Conservation (phyloP, 2,329 filamentous ascomycete genomes). For the Chrysosporium keratinophilum region DNA sequence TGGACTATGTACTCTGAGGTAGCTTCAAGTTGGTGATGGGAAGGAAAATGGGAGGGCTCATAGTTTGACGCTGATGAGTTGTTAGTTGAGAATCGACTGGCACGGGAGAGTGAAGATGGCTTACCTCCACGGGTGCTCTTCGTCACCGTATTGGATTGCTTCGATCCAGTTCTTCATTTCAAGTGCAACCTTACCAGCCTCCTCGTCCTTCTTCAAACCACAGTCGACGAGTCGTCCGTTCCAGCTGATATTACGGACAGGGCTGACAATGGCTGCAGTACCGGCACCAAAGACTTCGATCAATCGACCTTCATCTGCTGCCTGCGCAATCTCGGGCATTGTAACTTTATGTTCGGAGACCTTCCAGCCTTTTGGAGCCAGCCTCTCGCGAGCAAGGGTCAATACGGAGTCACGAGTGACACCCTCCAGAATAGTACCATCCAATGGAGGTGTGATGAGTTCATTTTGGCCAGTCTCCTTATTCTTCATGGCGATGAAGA, state of each 20-base stretch:
- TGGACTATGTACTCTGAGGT: too few species aligned
- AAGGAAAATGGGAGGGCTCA: neutral
- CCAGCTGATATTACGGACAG: slow-evolving; percentile 83
- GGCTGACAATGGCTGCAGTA: slow-evolving; percentile 87
- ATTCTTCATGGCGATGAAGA: slow-evolving; percentile 79
- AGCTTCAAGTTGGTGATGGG: too few species aligned
- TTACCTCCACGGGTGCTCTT: slow-evolving; percentile 84
- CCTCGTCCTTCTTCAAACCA: slow-evolving; percentile 66
- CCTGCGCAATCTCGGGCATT: slow-evolving; percentile 75
- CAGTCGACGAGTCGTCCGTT: slow-evolving; percentile 71
- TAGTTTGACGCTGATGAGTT: slow-evolving; percentile 10
- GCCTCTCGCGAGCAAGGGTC: slow-evolving; percentile 69
- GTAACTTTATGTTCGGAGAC: slow-evolving; percentile 83
- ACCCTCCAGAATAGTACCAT: slow-evolving; percentile 92
- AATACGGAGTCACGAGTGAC: slow-evolving; percentile 89
- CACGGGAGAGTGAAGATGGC: slow-evolving; percentile 13
- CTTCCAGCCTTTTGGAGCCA: slow-evolving; percentile 78
- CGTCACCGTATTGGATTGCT: slow-evolving; percentile 86
- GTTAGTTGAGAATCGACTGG: neutral
- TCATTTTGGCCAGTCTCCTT: slow-evolving; percentile 83
- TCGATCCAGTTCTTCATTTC: slow-evolving; percentile 97
- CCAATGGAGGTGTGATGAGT: slow-evolving; percentile 85
- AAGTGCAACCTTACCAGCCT: slow-evolving; percentile 75
- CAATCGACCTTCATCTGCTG: slow-evolving; percentile 71
- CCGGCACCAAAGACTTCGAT: slow-evolving; percentile 90